A percentile compares a stretch with the other conserved stretches of the same genome.
Conservation (phyloP, 768 basidiomycete genomes). For the Kondoa malvinella region DNA sequence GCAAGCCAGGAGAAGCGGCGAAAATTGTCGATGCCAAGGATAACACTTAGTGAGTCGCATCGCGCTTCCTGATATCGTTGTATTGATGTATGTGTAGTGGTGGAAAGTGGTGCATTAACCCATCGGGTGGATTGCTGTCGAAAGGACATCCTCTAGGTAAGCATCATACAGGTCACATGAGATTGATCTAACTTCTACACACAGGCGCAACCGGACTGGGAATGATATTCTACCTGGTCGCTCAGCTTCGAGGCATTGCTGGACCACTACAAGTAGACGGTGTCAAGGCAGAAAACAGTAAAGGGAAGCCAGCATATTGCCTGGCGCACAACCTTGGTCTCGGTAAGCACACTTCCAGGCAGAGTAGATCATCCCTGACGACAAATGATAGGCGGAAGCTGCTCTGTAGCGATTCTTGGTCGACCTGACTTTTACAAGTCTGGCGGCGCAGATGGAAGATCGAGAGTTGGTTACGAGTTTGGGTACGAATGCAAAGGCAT, state of each 20-base stretch:
- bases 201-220: conserved; percentile 23
- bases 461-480: conserved; percentile 64
- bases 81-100: conserved; percentile 48
- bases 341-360: conserved; percentile 39
- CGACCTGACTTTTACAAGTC: conserved; percentile 58
- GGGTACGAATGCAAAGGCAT: conserved; percentile 49
- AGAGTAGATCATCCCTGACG: not conserved
- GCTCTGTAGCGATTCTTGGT: conserved; percentile 55
- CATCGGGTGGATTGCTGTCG: conserved; percentile 71
- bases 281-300: conserved; percentile 11
- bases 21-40: conserved; percentile 57
- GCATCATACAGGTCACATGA: not conserved
- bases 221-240: conserved; percentile 19
- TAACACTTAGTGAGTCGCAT: conserved; percentile 64
- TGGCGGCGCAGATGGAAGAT: conserved; percentile 49
- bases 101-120: conserved; percentile 69
- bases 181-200: not conserved
- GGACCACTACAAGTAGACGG: conserved; percentile 23
- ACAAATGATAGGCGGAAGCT: conserved; percentile 26
- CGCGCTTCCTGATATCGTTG: conserved; percentile 69
- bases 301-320: conserved; percentile 37
- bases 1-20: conserved; percentile 48
- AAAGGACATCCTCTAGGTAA: conserved; percentile 52
- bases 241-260: conserved; percentile 15
- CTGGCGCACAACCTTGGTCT: conserved; percentile 70